phyloP scores from a whole-genome alignment of 2,329 filamentous ascomycete genomes.

The Fusarium marasasianum region DNA sequence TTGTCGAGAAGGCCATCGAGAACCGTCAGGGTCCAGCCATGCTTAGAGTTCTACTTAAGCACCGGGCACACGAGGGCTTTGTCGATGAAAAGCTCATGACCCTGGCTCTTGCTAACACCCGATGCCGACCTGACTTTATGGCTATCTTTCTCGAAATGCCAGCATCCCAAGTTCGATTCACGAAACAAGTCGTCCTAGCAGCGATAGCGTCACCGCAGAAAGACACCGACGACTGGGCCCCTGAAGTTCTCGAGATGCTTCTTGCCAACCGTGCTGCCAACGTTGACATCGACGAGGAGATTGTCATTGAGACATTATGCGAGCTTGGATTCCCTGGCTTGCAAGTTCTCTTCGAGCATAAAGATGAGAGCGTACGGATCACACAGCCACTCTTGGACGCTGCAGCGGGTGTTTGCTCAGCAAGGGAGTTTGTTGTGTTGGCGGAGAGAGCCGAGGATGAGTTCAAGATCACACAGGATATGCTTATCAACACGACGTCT shows the following conservation, averaged over 20 bases:
- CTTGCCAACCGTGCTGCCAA: conserved; percentile 18
- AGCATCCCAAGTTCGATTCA: conserved; percentile 7
- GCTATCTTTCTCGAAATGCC: conserved; percentile 22
- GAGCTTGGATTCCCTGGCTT: conserved; percentile 18
- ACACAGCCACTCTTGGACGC: conserved; percentile 20
- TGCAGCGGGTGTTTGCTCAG: conserved; percentile 19
- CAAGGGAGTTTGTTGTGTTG: conserved; percentile 11
- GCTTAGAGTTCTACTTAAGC: conserved; percentile 25
- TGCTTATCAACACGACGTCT: conserved; percentile 25
- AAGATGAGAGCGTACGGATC: conserved; percentile 12
- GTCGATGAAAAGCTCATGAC: conserved; percentile 18
- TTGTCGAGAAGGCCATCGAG: conserved; percentile 19
- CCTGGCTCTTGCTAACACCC: conserved; percentile 15
- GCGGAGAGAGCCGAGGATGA: conserved; percentile 17
- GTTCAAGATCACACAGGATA: conserved; percentile 24
- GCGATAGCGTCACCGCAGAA: conserved; percentile 13
- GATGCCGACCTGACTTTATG: conserved; percentile 23
- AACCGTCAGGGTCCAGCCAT: conserved; percentile 24
- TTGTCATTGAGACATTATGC: conserved; percentile 4
- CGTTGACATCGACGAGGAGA: conserved; percentile 23
- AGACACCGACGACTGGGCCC: conserved; percentile 20
- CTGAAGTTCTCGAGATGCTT: conserved; percentile 27
- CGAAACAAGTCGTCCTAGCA: conserved; percentile 19
- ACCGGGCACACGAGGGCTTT: conserved; percentile 14
- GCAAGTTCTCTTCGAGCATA: conserved; percentile 16